These are phyloP conservation scores for Vaccinium corymbosum DNA, from an alignment of 148 eudicot species.

Conservation along the genomic window DNA sequence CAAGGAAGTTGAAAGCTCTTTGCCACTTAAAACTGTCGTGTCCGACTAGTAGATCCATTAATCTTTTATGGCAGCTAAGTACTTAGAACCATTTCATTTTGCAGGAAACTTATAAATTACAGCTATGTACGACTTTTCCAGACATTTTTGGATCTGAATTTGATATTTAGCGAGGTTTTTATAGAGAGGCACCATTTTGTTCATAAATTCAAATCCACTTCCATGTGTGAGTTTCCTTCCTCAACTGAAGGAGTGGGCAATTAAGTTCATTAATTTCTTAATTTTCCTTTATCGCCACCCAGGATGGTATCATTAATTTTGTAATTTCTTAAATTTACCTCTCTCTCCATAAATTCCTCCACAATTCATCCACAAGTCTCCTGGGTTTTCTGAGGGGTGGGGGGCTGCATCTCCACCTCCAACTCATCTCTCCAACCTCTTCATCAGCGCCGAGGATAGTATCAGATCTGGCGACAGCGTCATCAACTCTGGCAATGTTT, in stretches of 20 bases:
- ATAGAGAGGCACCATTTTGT: neutral
- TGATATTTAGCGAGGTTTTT: too few relatives aligned
- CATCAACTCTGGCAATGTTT: neutral
- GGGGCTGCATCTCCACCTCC: neutral
- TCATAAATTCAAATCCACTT: neutral
- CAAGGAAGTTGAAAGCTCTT: slow-evolving; percentile 48
- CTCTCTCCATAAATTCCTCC: too few relatives aligned
- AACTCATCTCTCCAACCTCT: neutral
- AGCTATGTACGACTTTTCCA: too few relatives aligned
- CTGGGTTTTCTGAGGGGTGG: neutral
- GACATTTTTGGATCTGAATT: too few relatives aligned
- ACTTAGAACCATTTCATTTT: neutral
- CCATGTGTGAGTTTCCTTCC: neutral
- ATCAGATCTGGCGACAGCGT: neutral
- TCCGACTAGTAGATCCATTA: slow-evolving; percentile 27
- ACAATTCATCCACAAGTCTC: neutral
- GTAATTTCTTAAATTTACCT: neutral
- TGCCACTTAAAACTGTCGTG: slow-evolving; percentile 48
- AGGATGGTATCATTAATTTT: neutral
- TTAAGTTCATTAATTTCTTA: neutral
- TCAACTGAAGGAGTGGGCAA: neutral
- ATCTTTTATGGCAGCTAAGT: neutral
- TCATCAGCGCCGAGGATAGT: neutral
- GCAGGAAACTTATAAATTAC: too few relatives aligned
- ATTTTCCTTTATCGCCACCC: too few relatives aligned